phyloP scores from a whole-genome alignment of 352 stramenopile species.

The Pythium dissotocum region DNA sequence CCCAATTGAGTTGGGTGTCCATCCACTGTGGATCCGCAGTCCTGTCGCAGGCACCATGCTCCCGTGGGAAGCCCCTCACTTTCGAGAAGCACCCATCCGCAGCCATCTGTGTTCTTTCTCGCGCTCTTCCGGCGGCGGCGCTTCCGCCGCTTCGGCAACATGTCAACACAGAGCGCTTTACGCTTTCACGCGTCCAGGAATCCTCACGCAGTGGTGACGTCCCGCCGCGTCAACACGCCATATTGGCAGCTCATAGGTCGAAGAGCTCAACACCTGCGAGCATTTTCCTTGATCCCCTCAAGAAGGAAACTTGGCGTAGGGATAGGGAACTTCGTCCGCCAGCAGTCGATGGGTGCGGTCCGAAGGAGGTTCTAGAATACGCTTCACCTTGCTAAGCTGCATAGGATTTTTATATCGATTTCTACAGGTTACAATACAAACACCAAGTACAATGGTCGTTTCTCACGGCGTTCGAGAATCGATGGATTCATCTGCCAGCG shows the following conservation, averaged over 20 bases:
- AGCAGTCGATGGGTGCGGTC: background rate
- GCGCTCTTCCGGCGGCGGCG: background rate
- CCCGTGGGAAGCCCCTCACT: background rate
- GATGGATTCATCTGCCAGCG: constrained; percentile 12
- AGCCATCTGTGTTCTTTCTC: background rate
- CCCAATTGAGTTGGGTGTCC: too few species aligned
- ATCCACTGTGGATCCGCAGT: background rate
- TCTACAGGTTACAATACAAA: background rate
- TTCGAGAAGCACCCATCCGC: background rate
- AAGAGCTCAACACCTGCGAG: background rate
- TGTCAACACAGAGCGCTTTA: background rate
- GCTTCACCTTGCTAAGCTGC: background rate
- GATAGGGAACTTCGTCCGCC: background rate
- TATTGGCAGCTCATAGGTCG: background rate
- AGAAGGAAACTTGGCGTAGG: constrained; percentile 9
- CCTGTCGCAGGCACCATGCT: background rate
- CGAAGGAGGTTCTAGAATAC: constrained; percentile 9
- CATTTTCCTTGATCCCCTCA: background rate
- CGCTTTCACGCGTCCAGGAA: background rate
- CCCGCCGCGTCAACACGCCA: constrained; percentile 13
- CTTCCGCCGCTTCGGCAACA: background rate
- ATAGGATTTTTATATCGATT: background rate
- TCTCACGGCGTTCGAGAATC: constrained; percentile 12
- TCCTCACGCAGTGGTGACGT: constrained; percentile 12
- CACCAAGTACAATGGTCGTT: constrained; percentile 8